Conservation (phyloP, 2,329 filamentous ascomycete genomes). For the Teratosphaeria pseudoeucalypti region DNA sequence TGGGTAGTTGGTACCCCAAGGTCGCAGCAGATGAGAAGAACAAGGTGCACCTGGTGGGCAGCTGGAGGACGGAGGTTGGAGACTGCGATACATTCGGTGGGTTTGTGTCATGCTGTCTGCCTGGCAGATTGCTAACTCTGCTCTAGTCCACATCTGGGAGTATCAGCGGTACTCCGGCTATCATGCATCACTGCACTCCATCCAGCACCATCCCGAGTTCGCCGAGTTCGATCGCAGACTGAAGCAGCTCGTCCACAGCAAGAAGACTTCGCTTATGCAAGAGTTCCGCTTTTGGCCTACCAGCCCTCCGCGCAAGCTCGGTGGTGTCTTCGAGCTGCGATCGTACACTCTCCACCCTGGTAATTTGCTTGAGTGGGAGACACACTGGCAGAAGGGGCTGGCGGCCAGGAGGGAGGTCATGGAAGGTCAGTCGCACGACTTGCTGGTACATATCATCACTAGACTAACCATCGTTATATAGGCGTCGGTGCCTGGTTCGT, state of each 20-base stretch:
- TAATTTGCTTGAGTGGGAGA: slow-evolving; percentile 96
- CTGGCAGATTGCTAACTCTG: background rate
- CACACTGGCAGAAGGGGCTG: slow-evolving; percentile 88
- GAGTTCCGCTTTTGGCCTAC: slow-evolving; percentile 99
- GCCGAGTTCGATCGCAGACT: slow-evolving; percentile 74
- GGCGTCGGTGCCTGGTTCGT: slow-evolving; percentile 82
- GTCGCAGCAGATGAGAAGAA: slow-evolving; percentile 79
- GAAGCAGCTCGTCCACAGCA: slow-evolving; percentile 71
- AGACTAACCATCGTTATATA: slow-evolving; percentile 45
- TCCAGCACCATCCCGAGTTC: slow-evolving; percentile 74
- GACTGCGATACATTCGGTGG: slow-evolving; percentile 93
- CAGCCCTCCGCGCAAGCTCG: slow-evolving; percentile 75
- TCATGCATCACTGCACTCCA: slow-evolving; percentile 79
- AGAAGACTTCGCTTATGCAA: slow-evolving; percentile 90
- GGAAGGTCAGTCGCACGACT: slow-evolving; percentile 54
- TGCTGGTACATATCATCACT: background rate
- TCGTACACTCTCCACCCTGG: slow-evolving; percentile 95
- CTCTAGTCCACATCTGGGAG: slow-evolving; percentile 96
- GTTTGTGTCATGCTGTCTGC: slow-evolving; percentile 17
- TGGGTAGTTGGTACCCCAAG: slow-evolving; percentile 83
- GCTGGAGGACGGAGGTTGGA: slow-evolving; percentile 95
- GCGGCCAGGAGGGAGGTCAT: slow-evolving; percentile 90
- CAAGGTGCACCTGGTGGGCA: slow-evolving; percentile 91
- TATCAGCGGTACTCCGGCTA: slow-evolving; percentile 96
- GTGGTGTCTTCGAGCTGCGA: slow-evolving; percentile 88